phyloP scores from a whole-genome alignment of 2,329 filamentous ascomycete species.

The Aureobasidium sp. region DNA sequence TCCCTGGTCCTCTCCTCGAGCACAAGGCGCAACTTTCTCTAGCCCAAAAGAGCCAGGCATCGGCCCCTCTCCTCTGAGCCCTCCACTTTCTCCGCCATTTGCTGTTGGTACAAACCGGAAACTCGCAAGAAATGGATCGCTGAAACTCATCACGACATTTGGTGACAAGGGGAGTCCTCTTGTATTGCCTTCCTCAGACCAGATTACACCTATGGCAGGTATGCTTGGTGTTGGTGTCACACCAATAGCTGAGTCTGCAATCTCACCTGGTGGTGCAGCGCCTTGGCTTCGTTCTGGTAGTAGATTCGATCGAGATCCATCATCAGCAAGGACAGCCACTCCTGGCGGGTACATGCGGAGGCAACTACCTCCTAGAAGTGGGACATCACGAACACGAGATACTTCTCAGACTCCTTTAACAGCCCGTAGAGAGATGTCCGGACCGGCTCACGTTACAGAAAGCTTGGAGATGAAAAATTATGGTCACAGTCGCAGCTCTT shows the following conservation, averaged over 20 bases:
- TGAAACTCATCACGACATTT: conserved; percentile 91
- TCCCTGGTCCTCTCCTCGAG: conserved; percentile 80
- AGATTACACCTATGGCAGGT: conserved; percentile 50
- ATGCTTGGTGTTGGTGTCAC: conserved; percentile 71
- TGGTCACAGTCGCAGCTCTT: conserved; percentile 16
- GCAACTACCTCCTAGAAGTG: conserved; percentile 58
- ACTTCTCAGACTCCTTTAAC: conserved; percentile 50
- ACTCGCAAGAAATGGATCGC: conserved; percentile 69
- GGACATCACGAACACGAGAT: conserved; percentile 42
- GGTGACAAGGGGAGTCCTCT: conserved; percentile 54
- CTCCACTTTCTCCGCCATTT: conserved; percentile 65
- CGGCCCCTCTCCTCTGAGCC: conserved; percentile 44
- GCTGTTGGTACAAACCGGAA: conserved; percentile 41
- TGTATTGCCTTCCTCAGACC: conserved; percentile 40
- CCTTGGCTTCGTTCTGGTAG: conserved; percentile 29
- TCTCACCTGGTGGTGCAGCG: conserved; percentile 54
- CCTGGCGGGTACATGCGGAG: conserved; percentile 53
- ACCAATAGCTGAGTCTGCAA: conserved; percentile 63
- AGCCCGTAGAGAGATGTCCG: conserved; percentile 47
- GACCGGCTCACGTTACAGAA: neutral
- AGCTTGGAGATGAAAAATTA: conserved; percentile 4
- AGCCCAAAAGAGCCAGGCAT: conserved; percentile 41
- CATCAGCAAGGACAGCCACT: conserved; percentile 52
- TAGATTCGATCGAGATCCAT: conserved; percentile 33
- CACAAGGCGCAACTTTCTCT: conserved; percentile 51